phyloP scores from a whole-genome alignment of 2,329 filamentous ascomycete genomes.

The Dactylonectria estremocensis region DNA sequence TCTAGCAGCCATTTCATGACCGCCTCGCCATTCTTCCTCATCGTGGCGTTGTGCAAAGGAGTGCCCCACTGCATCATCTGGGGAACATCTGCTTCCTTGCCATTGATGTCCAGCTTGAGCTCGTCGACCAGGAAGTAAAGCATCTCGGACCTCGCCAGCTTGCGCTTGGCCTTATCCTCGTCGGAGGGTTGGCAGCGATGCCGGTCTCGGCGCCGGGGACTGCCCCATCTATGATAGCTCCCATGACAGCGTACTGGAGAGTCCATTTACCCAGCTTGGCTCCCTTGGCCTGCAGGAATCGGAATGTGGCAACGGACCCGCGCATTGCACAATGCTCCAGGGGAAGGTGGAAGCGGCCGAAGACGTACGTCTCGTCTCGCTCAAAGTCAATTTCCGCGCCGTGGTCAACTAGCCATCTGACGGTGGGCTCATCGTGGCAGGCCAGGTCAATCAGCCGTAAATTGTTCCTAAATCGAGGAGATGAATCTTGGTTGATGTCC shows the following conservation, averaged over 20 bases:
- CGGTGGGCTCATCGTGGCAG: constrained; percentile 10
- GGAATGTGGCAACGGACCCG: constrained; percentile 16
- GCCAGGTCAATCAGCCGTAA: constrained; percentile 27
- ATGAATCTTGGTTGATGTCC: constrained; percentile 23
- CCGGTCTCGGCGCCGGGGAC: constrained; percentile 2
- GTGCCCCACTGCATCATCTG: constrained; percentile 1
- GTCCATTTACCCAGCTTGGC: constrained; percentile 1
- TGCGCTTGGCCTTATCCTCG: neutral
- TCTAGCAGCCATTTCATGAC: constrained; percentile 17
- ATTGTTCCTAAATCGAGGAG: too few species aligned
- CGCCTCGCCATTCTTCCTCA: neutral
- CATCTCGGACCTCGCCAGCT: constrained; percentile 15
- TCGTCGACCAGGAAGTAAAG: constrained; percentile 28
- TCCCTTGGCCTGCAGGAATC: constrained; percentile 1
- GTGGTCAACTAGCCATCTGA: constrained; percentile 28
- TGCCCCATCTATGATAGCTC: neutral
- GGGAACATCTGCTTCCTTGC: neutral
- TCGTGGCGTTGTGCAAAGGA: constrained; percentile 13
- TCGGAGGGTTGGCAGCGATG: neutral
- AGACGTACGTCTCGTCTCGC: too few species aligned
- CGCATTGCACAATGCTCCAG: constrained; percentile 17
- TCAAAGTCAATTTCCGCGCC: constrained; percentile 28
- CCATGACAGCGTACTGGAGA: constrained; percentile 8
- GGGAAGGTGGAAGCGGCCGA: too few species aligned
- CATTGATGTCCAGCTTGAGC: constrained; percentile 5